Evolutionary conservation across 2,329 filamentous ascomycete species (phyloP).

Genomic region (Cordyceps militaris): DNA sequence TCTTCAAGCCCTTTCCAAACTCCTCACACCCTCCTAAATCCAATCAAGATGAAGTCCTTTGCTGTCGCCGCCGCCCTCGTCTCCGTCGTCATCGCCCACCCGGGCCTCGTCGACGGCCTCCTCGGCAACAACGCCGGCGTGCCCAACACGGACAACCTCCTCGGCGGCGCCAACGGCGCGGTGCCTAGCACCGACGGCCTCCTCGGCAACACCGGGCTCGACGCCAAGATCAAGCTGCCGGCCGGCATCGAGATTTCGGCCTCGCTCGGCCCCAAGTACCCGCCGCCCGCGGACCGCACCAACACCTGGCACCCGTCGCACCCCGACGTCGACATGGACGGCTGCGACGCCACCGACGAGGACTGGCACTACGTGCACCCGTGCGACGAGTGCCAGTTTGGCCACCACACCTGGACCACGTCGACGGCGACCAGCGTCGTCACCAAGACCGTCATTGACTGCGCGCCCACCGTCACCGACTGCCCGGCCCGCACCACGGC

Average conservation of each 20-base stretch:
- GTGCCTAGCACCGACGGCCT: not conserved
- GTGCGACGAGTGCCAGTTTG: constrained; percentile 21
- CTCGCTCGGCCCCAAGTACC: constrained; percentile 15
- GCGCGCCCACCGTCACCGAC: constrained; percentile 26
- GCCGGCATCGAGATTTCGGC: constrained; percentile 10
- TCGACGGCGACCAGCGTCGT: constrained; percentile 35
- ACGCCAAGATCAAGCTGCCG: constrained; percentile 8
- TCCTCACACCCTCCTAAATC: constrained; percentile 15
- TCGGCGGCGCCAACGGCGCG: too few species aligned
- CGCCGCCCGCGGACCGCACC: constrained; percentile 22
- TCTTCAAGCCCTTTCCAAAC: constrained; percentile 11
- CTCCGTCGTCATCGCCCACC: constrained; percentile 13
- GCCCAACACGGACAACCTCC: too few species aligned
- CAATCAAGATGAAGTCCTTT: constrained; percentile 21
- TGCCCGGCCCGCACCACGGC: constrained; percentile 36
- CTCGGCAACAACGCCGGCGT: not conserved
- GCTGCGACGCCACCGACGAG: constrained; percentile 25
- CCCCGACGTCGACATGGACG: constrained; percentile 28
- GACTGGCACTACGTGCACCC: constrained; percentile 32
- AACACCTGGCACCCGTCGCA: constrained; percentile 33
- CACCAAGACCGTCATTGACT: constrained; percentile 33
- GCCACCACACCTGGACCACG: constrained; percentile 31
- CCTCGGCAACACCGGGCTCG: not conserved
- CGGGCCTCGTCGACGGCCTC: not conserved
- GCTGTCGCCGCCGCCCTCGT: constrained; percentile 15